Evolutionary conservation across 441 rosid species (phyloP), one percentile per base, ranked within the genome.

Genomic region (Pelargonium australe): DNA sequence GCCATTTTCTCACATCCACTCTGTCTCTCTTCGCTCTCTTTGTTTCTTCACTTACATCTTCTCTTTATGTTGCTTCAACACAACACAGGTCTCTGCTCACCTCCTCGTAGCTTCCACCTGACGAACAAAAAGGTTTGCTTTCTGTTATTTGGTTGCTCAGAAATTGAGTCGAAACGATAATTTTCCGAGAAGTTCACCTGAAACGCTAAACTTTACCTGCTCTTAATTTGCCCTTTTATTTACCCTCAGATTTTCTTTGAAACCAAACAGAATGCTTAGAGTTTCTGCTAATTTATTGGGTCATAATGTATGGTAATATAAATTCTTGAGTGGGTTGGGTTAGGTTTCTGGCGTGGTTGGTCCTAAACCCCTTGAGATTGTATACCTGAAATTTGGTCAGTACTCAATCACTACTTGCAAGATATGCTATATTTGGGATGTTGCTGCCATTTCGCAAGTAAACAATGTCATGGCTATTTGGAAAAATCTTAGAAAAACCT

Each of bases 1-100:
- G 5, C 69, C 66, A 20, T 47, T 45, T 53, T 13, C 37, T 12
- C 40, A 5, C 58, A 16, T 31, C 7, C 7, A 13, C 58, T 49
- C 0, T 63, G 31, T 41, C 1, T 64, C 43, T 51, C 13, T 63
- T 3, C 49, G 11, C 6, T 55, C 34, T 13, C 37, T 68, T 6
- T 17, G 6, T 67, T 7, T 73, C 23, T 73, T 34, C 40, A 34
- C 58, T 51, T 13, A 51, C 58, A n/a, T 16, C 58, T 13, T 1
- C 17, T 51, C 14, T 51, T 51, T 51, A 51, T 51, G 58, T 51
- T 14, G 20, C 58, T 51, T 13, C 17, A n/a, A 51, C 58, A 12
- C 57, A 9, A 65, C 23, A 23, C 83, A 80, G 82, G 74, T 66
- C 70, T 79, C 67, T 73, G 62, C 11, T 63, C 74, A 43, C 61